phyloP scores from a whole-genome alignment of 805 yeast species.

The Metschnikowia arizonensis region DNA sequence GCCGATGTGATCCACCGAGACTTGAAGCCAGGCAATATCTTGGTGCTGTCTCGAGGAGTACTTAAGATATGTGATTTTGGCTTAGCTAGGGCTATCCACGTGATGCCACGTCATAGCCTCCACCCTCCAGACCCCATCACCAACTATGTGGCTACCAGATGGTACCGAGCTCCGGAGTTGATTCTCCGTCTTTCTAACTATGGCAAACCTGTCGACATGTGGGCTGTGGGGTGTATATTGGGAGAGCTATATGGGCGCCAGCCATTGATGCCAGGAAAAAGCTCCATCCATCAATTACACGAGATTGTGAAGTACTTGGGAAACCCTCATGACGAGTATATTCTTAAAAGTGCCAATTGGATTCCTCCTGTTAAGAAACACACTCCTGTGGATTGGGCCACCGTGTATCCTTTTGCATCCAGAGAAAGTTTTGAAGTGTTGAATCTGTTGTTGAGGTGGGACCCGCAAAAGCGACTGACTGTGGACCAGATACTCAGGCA shows the following conservation, averaged over 20 bases:
- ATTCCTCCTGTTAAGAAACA: slow-evolving; percentile 38
- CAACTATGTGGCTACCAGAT: slow-evolving; percentile 87
- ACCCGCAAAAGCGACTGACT: slow-evolving; percentile 47
- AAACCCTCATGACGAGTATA: slow-evolving; percentile 40
- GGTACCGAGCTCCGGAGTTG: slow-evolving; percentile 95
- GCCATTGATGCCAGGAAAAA: slow-evolving; percentile 76
- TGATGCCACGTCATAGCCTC: slow-evolving; percentile 21
- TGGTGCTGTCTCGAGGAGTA: slow-evolving; percentile 68
- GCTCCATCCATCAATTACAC: slow-evolving; percentile 64
- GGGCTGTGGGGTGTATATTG: slow-evolving; percentile 92
- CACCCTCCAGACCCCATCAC: slow-evolving; percentile 47
- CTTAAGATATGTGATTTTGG: slow-evolving; percentile 94
- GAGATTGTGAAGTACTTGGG: slow-evolving; percentile 72
- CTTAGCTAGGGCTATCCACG: slow-evolving; percentile 69
- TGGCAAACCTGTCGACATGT: slow-evolving; percentile 72
- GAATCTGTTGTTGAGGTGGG: slow-evolving; percentile 59
- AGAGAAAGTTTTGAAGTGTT: slow-evolving; percentile 50
- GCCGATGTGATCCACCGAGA: slow-evolving; percentile 93
- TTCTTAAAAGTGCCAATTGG: background rate
- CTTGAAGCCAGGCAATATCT: slow-evolving; percentile 84
- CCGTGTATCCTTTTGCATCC: slow-evolving; percentile 61
- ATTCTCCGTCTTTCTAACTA: slow-evolving; percentile 58
- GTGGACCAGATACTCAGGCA: slow-evolving; percentile 58
- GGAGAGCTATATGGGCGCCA: slow-evolving; percentile 79
- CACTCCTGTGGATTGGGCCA: slow-evolving; percentile 44